Conservation (phyloP, 768 basidiomycete species). For the Suillus weaverae region DNA sequence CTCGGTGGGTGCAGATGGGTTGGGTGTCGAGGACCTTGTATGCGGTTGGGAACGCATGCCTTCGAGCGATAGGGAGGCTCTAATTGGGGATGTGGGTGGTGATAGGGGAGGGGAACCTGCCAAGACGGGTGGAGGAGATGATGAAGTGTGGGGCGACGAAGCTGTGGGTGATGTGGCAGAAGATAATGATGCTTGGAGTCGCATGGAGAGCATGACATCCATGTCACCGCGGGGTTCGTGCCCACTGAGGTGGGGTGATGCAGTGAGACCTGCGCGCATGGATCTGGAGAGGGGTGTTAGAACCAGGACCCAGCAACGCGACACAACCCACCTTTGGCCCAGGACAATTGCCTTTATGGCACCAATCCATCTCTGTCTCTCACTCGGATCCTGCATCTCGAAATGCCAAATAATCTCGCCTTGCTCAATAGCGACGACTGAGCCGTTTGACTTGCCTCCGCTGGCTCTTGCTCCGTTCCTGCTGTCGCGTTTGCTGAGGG, state of each 20-base stretch:
- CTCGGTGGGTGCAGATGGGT: slow-evolving; percentile 40
- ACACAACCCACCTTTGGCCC: slow-evolving; percentile 39
- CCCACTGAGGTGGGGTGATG: slow-evolving; percentile 41
- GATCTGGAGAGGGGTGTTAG: slow-evolving; percentile 43
- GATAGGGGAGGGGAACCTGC: slow-evolving; percentile 21
- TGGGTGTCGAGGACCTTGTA: slow-evolving; percentile 27
- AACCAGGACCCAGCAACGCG: not conserved
- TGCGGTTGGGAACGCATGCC: slow-evolving; percentile 21
- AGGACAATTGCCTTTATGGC: slow-evolving; percentile 73
- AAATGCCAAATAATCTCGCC: slow-evolving; percentile 68
- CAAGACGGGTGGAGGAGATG: slow-evolving; percentile 27
- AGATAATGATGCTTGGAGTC: slow-evolving; percentile 58
- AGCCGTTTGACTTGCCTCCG: not conserved
- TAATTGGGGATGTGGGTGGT: slow-evolving; percentile 19
- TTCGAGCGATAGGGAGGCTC: slow-evolving; percentile 21
- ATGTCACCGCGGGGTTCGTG: slow-evolving; percentile 76
- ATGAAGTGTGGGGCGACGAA: slow-evolving; percentile 14
- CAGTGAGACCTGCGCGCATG: slow-evolving; percentile 64
- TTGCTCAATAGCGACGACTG: slow-evolving; percentile 31
- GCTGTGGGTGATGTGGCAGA: slow-evolving; percentile 16
- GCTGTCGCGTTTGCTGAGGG: slow-evolving; percentile 7
- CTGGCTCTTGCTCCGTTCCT: not conserved
- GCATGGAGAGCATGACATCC: slow-evolving; percentile 83
- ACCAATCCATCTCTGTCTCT: slow-evolving; percentile 76
- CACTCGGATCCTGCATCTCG: slow-evolving; percentile 58